Conservation (phyloP, 75 land plant genomes). For the Selaginella moellendorffii region DNA sequence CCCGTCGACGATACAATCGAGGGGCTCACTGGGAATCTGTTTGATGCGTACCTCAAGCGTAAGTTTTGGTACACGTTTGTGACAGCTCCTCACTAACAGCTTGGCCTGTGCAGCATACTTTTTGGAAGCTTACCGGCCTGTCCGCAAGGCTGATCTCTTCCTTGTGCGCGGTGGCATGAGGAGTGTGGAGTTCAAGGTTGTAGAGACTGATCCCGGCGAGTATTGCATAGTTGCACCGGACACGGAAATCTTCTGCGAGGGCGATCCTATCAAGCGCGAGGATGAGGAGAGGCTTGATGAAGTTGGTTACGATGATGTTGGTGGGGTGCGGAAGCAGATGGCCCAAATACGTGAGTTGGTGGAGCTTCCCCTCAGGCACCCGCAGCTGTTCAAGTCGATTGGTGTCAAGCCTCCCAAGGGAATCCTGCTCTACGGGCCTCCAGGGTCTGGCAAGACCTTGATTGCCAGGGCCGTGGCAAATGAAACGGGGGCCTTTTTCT, state of each 20-base stretch:
- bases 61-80: conserved; percentile 14
- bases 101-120: conserved; percentile 45
- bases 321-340: conserved; percentile 84
- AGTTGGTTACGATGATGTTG: conserved; percentile 86
- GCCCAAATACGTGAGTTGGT: conserved; percentile 78
- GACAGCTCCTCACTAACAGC: neutral
- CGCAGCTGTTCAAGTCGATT: conserved; percentile 71
- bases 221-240: conserved; percentile 79
- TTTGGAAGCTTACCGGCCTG: conserved; percentile 62
- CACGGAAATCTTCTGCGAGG: conserved; percentile 78
- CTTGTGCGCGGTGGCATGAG: conserved; percentile 79
- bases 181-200: conserved; percentile 57
- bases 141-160: conserved; percentile 71
- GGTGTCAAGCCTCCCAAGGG: conserved; percentile 86
- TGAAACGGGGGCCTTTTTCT: conserved; percentile 80
- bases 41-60: conserved; percentile 69
- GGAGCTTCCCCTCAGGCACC: conserved; percentile 70
- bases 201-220: conserved; percentile 70
- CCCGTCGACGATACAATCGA: conserved; percentile 70
- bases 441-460: conserved; percentile 78
- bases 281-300: conserved; percentile 50
- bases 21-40: conserved; percentile 62
- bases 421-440: conserved; percentile 67
- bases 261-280: conserved; percentile 40
- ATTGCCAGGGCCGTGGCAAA: conserved; percentile 82